phyloP scores from a whole-genome alignment of 2,329 filamentous ascomycete species.

The Fusarium brachygibbosum region DNA sequence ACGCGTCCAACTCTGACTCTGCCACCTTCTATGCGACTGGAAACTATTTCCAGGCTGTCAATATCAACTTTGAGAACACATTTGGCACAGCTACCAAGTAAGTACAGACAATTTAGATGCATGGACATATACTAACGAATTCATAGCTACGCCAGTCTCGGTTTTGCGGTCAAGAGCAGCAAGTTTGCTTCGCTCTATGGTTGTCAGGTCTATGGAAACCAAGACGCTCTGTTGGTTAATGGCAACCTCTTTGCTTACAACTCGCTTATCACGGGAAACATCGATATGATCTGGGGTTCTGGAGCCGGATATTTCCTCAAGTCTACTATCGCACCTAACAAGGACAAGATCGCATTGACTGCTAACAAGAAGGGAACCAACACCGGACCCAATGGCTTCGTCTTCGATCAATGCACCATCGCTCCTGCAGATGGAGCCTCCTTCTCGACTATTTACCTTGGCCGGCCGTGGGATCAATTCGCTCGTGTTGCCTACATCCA shows the following conservation, averaged over 20 bases:
- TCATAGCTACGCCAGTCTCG: constrained; percentile 58
- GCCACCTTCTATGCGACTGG: constrained; percentile 45
- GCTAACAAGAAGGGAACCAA: constrained; percentile 56
- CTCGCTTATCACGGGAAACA: constrained; percentile 62
- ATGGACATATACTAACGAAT: background rate
- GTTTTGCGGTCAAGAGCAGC: constrained; percentile 59
- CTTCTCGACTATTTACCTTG: constrained; percentile 41
- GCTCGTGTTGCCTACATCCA: constrained; percentile 44
- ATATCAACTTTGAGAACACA: constrained; percentile 46
- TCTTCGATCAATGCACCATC: constrained; percentile 53
- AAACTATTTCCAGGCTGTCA: constrained; percentile 46
- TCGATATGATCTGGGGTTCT: constrained; percentile 61
- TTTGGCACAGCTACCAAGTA: constrained; percentile 41
- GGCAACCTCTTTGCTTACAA: constrained; percentile 62
- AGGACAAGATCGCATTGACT: constrained; percentile 50
- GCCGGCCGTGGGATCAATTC: constrained; percentile 43
- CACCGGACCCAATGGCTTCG: constrained; percentile 54
- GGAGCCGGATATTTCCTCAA: constrained; percentile 60
- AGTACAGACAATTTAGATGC: background rate
- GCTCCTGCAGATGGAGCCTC: constrained; percentile 46
- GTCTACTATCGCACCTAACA: constrained; percentile 51
- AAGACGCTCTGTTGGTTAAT: constrained; percentile 64
- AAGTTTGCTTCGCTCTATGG: constrained; percentile 56
- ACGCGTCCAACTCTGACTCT: constrained; percentile 45
- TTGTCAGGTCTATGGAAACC: constrained; percentile 61